Conservation (phyloP, 2,329 filamentous ascomycete species). For the Aureobasidium sp. region DNA sequence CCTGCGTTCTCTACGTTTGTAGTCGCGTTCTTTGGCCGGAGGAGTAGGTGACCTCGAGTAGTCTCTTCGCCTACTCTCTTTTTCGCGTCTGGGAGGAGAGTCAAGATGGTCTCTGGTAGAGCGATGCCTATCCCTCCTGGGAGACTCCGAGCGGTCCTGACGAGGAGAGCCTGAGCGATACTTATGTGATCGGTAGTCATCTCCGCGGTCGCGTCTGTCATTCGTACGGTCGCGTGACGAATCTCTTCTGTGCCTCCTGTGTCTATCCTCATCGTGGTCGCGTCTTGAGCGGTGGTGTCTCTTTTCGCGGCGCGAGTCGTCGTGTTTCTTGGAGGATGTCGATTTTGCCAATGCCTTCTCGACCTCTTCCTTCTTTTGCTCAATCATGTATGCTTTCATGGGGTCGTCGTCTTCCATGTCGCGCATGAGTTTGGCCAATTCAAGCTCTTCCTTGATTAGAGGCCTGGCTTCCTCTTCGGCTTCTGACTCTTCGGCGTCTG, state of each 20-base stretch:
- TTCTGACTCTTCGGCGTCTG: conserved; percentile 32
- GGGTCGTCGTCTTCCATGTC: conserved; percentile 86
- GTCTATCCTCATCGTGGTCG: conserved; percentile 15
- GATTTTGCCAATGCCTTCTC: conserved; percentile 54
- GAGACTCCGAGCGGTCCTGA: not conserved
- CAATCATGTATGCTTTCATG: conserved; percentile 85
- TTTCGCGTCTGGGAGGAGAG: not conserved
- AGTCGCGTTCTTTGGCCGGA: not conserved
- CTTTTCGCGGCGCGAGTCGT: conserved; percentile 30
- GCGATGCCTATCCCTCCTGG: not conserved
- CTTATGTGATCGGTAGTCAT: conserved; percentile 8
- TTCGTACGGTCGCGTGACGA: conserved; percentile 9
- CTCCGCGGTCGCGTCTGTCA: not conserved
- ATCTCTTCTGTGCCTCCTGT: conserved; percentile 12
- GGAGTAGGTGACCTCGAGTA: not conserved
- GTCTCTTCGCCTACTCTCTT: not conserved
- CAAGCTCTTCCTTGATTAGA: conserved; percentile 69
- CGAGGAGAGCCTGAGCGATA: too few relatives aligned
- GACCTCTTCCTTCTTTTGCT: conserved; percentile 86
- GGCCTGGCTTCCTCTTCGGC: conserved; percentile 44
- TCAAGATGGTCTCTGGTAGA: not conserved
- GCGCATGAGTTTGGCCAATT: conserved; percentile 63
- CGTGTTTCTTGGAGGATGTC: conserved; percentile 42
- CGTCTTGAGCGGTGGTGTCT: conserved; percentile 33
- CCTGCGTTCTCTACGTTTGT: not conserved